Evolutionary conservation across 148 eudicot genomes (phyloP).

Genomic region (Chenopodium album): DNA sequence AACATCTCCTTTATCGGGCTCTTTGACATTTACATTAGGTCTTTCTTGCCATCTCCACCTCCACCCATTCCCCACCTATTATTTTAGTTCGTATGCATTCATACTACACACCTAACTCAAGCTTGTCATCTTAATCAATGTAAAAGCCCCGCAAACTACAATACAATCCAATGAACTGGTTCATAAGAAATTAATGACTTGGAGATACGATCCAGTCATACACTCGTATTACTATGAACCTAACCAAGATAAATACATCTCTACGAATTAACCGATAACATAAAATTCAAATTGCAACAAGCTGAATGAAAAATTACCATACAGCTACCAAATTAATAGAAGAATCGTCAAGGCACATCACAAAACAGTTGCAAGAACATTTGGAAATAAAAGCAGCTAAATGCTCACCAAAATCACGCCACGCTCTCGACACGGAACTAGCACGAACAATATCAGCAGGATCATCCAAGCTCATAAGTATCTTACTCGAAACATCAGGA

Average conservation of each 20-base stretch:
- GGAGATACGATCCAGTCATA: background rate
- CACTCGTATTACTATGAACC: background rate
- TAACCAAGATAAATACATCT: background rate
- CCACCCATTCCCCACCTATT: background rate
- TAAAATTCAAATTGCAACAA: no score
- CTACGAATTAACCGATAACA: no score
- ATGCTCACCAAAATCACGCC: conserved; percentile 66
- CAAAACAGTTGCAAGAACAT: no score
- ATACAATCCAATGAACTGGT: no score
- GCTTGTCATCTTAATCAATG: background rate
- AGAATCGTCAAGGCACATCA: background rate
- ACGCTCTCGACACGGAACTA: conserved; percentile 52
- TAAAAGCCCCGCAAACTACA: no score
- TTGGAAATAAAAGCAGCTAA: background rate
- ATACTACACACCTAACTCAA: background rate
- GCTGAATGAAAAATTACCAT: background rate
- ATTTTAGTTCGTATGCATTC: background rate
- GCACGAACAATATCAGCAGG: conserved; percentile 65
- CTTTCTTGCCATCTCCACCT: background rate
- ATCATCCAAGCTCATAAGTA: conserved; percentile 61
- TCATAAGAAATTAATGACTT: no score
- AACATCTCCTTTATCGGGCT: no score
- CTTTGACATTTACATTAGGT: no score
- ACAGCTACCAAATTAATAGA: background rate
- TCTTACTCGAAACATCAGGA: conserved; percentile 45